Evolutionary conservation across 108 stramenopile genomes (phyloP).

Genomic region (Epithemia pelagica): DNA sequence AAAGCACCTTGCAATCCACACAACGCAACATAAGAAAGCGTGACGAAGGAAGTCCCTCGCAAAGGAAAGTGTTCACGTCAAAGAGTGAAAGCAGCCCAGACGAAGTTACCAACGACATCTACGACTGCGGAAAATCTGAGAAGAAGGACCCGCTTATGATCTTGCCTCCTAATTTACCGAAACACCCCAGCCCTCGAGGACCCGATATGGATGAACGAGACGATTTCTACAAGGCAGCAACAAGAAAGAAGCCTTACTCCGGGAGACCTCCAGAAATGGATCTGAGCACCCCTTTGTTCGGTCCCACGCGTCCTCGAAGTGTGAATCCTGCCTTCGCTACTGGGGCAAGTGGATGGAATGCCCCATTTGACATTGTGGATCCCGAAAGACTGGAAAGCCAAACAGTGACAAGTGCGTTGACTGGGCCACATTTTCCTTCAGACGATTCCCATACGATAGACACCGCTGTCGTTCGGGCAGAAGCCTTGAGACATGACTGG

Average conservation of each 20-base stretch:
- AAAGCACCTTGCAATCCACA: not conserved
- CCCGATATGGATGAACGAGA: not conserved
- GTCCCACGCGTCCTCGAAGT: not conserved
- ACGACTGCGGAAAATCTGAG: not conserved
- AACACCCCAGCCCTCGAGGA: not conserved
- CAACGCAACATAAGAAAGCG: not conserved
- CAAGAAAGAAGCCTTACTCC: not conserved
- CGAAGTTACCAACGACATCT: not conserved
- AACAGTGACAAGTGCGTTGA: not conserved
- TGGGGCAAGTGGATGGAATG: not conserved
- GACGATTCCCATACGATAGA: not conserved
- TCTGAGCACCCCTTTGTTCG: not conserved
- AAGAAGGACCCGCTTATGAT: not conserved
- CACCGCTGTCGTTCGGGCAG: not conserved
- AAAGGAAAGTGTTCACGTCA: not conserved
- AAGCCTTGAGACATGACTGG: constrained; percentile 4
- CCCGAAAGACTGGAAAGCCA: not conserved
- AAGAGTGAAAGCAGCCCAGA: not conserved
- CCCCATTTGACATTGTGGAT: not conserved
- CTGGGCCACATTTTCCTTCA: not conserved
- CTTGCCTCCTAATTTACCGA: not conserved
- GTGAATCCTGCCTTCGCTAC: not conserved
- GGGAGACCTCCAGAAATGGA: not conserved
- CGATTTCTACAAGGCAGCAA: not conserved
- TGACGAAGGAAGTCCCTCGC: not conserved